phyloP scores from a whole-genome alignment of 306 rosid species.

The Cicer yamashitae region DNA sequence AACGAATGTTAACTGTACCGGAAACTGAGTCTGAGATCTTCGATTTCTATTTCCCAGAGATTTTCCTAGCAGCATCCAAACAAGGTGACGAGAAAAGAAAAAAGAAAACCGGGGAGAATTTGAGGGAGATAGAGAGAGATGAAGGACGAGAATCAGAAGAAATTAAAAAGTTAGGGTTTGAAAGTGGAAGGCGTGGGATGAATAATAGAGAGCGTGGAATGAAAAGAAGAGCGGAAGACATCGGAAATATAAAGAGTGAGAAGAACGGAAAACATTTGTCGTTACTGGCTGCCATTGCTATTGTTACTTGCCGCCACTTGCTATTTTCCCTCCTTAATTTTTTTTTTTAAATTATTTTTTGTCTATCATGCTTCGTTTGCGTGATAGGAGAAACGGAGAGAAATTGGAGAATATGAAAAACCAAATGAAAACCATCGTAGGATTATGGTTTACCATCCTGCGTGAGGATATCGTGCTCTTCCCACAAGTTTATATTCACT shows the following conservation, averaged over 20 bases:
- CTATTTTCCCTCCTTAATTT: background rate
- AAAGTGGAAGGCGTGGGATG: background rate
- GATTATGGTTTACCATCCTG: too few species aligned
- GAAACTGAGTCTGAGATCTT: background rate
- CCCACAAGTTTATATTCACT: too few species aligned
- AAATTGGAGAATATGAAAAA: too few species aligned
- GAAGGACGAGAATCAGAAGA: background rate
- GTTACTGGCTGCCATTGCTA: too few species aligned
- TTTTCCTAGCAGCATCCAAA: conserved; percentile 14
- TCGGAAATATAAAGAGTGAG: background rate
- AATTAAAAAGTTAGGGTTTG: conserved; percentile 19
- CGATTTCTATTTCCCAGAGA: background rate
- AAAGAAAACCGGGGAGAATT: background rate
- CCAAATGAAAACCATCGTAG: too few species aligned
- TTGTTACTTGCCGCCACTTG: conserved; percentile 11
- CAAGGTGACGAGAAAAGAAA: background rate
- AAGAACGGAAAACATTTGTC: background rate
- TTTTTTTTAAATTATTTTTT: background rate
- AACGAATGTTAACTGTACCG: background rate
- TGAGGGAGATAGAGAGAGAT: too few species aligned
- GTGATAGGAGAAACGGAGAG: background rate
- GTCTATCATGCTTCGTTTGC: background rate
- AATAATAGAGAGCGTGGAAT: background rate
- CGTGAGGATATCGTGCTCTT: too few species aligned
- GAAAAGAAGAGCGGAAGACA: background rate